Percentiles rank a stretch among this genome's conserved stretches.
These are phyloP conservation scores for Schizochytrium sp. DNA, from an alignment of 108 stramenopile species.

Conservation along the genomic window DNA sequence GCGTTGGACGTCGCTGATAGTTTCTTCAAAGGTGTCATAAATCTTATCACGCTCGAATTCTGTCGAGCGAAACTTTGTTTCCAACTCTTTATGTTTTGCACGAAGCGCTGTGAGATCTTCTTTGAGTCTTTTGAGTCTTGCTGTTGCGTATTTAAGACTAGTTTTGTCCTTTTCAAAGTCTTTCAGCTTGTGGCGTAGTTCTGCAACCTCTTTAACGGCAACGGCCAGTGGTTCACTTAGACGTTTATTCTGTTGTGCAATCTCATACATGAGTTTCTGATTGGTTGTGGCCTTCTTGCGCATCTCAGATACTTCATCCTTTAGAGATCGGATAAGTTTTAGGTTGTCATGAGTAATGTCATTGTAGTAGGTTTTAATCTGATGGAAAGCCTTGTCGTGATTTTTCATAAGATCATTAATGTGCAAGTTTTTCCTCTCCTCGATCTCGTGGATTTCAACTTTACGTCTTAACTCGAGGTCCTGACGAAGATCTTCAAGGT, in stretches of 20 bases:
- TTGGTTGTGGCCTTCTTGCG: slow-evolving; percentile 74
- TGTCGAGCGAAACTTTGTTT: slow-evolving; percentile 61
- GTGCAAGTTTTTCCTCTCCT: slow-evolving; percentile 81
- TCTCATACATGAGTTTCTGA: slow-evolving; percentile 76
- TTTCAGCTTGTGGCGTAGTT: slow-evolving; percentile 70
- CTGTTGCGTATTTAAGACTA: slow-evolving; percentile 71
- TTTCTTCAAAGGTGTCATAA: slow-evolving; percentile 73
- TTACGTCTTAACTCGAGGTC: slow-evolving; percentile 71
- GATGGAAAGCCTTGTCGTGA: slow-evolving; percentile 71
- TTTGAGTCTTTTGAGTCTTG: slow-evolving; percentile 69
- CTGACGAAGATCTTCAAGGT: slow-evolving; percentile 61
- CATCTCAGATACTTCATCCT: slow-evolving; percentile 74
- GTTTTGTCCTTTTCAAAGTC: slow-evolving; percentile 76
- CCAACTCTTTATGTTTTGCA: slow-evolving; percentile 62
- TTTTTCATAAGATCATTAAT: slow-evolving; percentile 80
- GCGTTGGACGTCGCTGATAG: slow-evolving; percentile 71
- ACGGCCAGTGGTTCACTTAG: slow-evolving; percentile 74
- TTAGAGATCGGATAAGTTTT: slow-evolving; percentile 69
- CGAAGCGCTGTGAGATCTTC: slow-evolving; percentile 64
- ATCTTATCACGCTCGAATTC: slow-evolving; percentile 74
- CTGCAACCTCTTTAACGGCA: slow-evolving; percentile 76
- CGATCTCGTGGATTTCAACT: slow-evolving; percentile 82
- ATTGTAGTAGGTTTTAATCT: slow-evolving; percentile 77
- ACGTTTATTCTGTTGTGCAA: slow-evolving; percentile 75
- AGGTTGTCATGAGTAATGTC: slow-evolving; percentile 78